Evolutionary conservation across 1,139 yeast species (phyloP).

Genomic region (Blastobotrys serpentis): DNA sequence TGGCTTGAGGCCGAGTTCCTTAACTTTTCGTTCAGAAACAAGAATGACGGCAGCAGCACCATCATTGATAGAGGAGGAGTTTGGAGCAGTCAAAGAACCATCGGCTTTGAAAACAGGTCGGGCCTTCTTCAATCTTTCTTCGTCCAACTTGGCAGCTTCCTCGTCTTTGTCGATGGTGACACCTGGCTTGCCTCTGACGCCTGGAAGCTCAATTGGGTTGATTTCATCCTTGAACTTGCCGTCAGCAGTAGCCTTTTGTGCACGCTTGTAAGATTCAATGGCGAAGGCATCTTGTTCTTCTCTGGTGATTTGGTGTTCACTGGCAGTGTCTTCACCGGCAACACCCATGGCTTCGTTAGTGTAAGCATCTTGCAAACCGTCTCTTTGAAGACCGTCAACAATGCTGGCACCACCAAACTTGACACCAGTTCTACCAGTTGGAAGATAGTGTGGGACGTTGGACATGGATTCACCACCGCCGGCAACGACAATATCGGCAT

Average conservation of each 20-base stretch:
- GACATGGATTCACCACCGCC: constrained; percentile 99
- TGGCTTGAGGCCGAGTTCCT: constrained; percentile 83
- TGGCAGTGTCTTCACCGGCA: constrained; percentile 94
- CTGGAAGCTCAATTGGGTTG: constrained; percentile 83
- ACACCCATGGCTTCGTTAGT: constrained; percentile 89
- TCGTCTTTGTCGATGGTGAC: constrained; percentile 68
- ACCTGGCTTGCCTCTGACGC: constrained; percentile 91
- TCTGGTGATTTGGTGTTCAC: constrained; percentile 63
- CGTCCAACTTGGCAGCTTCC: constrained; percentile 75
- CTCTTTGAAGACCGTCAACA: constrained; percentile 86
- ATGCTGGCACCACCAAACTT: constrained; percentile 79
- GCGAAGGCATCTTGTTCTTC: constrained; percentile 82
- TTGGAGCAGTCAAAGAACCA: constrained; percentile 89
- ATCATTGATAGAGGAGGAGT: constrained; percentile 92
- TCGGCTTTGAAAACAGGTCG: constrained; percentile 92
- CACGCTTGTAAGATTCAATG: constrained; percentile 79
- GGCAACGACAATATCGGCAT: constrained; percentile 88
- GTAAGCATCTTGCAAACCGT: constrained; percentile 90
- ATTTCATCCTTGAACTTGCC: constrained; percentile 84
- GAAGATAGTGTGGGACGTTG: constrained; percentile 90
- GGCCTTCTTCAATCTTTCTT: constrained; percentile 69
- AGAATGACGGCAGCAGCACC: constrained; percentile 95
- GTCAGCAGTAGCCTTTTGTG: constrained; percentile 70
- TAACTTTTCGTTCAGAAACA: constrained; percentile 76
- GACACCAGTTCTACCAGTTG: constrained; percentile 80